Evolutionary conservation across 2,329 filamentous ascomycete species (phyloP).

Genomic region (Macrophomina pseudophaseolina): DNA sequence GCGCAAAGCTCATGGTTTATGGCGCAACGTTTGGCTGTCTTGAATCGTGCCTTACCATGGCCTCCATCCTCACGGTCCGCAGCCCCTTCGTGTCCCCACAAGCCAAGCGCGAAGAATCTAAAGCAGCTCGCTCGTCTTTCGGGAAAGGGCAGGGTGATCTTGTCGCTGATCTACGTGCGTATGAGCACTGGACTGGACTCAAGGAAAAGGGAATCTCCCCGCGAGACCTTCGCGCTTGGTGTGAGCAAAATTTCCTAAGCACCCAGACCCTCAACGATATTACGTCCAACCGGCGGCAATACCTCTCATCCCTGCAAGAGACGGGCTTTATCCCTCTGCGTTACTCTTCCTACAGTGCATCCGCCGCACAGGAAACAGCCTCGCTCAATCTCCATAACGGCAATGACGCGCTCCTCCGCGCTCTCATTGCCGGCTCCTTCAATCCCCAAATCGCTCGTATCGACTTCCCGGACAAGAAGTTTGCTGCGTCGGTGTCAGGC

Average conservation of each 20-base stretch:
- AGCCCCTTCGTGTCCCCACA: slow-evolving; percentile 86
- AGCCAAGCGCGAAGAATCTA: slow-evolving; percentile 81
- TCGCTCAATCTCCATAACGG: slow-evolving; percentile 56
- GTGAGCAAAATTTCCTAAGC: slow-evolving; percentile 83
- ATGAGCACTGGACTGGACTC: slow-evolving; percentile 79
- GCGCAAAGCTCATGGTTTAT: slow-evolving; percentile 94
- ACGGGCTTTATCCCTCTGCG: slow-evolving; percentile 72
- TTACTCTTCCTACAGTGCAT: slow-evolving; percentile 39
- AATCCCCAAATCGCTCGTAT: slow-evolving; percentile 88
- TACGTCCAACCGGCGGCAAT: slow-evolving; percentile 82
- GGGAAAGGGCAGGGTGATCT: slow-evolving; percentile 78
- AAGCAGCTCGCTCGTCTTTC: slow-evolving; percentile 76
- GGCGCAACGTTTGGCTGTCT: slow-evolving; percentile 92
- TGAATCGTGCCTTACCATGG: slow-evolving; percentile 85
- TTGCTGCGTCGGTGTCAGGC: slow-evolving; percentile 82
- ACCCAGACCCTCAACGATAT: slow-evolving; percentile 87
- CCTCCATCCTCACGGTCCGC: slow-evolving; percentile 86
- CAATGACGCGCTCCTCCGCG: slow-evolving; percentile 53
- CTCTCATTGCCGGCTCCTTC: slow-evolving; percentile 57
- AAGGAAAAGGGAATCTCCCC: slow-evolving; percentile 60
- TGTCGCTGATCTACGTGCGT: slow-evolving; percentile 83
- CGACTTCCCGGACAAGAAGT: slow-evolving; percentile 94
- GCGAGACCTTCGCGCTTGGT: slow-evolving; percentile 74
- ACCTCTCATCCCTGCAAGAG: slow-evolving; percentile 82
- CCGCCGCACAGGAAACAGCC: slow-evolving; percentile 30